Evolutionary conservation across 2,329 filamentous ascomycete species (phyloP), one percentile per base, ranked within the genome.

Genomic region (Xylaria sp.): DNA sequence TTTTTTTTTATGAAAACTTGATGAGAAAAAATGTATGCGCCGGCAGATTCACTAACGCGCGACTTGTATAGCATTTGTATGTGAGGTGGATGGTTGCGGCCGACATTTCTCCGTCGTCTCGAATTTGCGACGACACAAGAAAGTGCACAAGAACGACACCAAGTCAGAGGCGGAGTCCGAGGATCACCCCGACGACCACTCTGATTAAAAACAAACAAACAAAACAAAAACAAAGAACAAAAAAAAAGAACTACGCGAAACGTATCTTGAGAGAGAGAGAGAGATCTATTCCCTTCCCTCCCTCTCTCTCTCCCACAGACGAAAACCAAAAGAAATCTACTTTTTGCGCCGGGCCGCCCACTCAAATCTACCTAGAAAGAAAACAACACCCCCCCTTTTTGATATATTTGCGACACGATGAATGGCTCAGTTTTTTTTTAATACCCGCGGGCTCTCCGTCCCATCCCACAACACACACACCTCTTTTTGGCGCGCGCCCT

Each of bases 31-130:
- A 11, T 2, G 3, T 23, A 18, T 1, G 3, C n/a, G 48, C 44
- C 11, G 23, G n/a, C 11, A 50, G 54, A 49, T 18, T 19, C 7
- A 37, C 66, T 68, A 55, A 67, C 47, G 4, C 2, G 23, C 13
- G 16, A 30, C 23, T 30, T 55, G 58, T 34, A 46, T 71, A 97
- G 92, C 94, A 66, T 97, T 96, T 72, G 88, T 88, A 23, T 97
- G 94, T 71, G 91, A 97, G 69, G 90, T 96, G 58, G 91, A 96
- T 72, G 92, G 92, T 52, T 99, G 94, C 72, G 93, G 93, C 46
- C 88, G 94, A 68, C 91, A 96, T 71, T 97, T 99, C 76, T 97
- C 93, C 0, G 94, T 97, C 30, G 94, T 97, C 19, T 97, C 92
- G 50, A 99, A 99, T 74, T 80, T 97, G 58, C 87, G 94, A 65